Evolutionary conservation across 176 grass and related monocot species (phyloP), one percentile per base, ranked within the genome.

Genomic region (Pontederia paniculata): DNA sequence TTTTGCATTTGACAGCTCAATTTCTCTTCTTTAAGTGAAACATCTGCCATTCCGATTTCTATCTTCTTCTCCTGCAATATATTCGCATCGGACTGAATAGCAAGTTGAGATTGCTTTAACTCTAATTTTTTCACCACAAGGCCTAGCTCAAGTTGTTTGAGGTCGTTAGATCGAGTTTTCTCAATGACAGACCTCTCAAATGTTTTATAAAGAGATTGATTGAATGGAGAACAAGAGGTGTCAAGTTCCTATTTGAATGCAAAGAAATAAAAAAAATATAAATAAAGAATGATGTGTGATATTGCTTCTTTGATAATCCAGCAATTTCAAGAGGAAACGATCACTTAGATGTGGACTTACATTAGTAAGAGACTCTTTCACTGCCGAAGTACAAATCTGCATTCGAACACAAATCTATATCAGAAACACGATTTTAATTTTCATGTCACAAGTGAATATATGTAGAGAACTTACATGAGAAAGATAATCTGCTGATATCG

Each of bases 151-250:
- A 79, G 44, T 57, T 77, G 74, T 75, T 97, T 97, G 63, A 97
- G 80, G 42, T 97, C 70, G 13, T 97, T 97, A 43, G 82, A 79
- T 9, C 83, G 86, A 60, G 78, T 51, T 47, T 88, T 77, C 56
- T 97, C 86, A 41, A 66, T 88, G 14, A 90, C 66, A 50, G 93
- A 88, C 79, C 74, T 97, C 71, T 74, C 71, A 70, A 98, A 98
- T 50, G 93, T 91, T 66, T 98, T 98, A 48, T 90, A 83, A n/a
- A 98, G 91, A 48, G 81, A 91, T 54, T 61, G 84, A 31, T 81
- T 52, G 63, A 98, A 98, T 75, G 23, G 74, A 62, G 21, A 87
- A 82, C 54, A 72, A n/a, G n/a, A n/a, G n/a, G n/a, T 90, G 45
- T 84, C 72, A 81, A 91, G 80, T 70, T 87, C 80, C 93, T 98